Evolutionary conservation across 2,329 filamentous ascomycete species (phyloP), one percentile per base, ranked within the genome.

Genomic region (Aspergillus calidoustus): DNA sequence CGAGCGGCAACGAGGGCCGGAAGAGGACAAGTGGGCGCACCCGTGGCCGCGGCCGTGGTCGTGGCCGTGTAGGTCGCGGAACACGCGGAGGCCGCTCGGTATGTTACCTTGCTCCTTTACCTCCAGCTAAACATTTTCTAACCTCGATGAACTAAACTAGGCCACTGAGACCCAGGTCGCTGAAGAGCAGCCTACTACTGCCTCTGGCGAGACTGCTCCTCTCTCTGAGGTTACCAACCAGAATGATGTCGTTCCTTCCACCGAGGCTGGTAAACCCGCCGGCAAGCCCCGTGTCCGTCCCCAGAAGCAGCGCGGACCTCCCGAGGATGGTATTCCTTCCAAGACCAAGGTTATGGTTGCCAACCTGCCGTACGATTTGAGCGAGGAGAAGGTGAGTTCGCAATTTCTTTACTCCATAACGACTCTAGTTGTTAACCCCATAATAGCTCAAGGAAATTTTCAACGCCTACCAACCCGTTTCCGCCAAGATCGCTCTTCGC

Each of bases 311-410:
- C 93, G 95, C 80, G 95, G 95, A 67, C 95, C 95, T 68, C 95
- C 95, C 64, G 94, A 96, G 80, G 94, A 99, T 78, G 95, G 95
- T 71, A 92, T 99, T 75, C 90, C 95, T 69, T 98, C 94, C 81
- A 97, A 97, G 90, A 98, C 91, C 81, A 99, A 99, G 91, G 92
- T 99, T 82, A 99, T 99, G 95, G 95, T 99, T 75, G 95, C 95
- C 76, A 99, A 99, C 86, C 88, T 99, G 66, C 95, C 95, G 57
- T 99, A 99, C 77, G 94, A 99, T 83, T 87, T 98, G 80, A 94
- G 90, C 73, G 95, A 99, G 84, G 93, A 98, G 76, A 96, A 94
- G 89, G 94, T 96, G 82, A 69, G 85, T 67, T 43, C 23, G 23
- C 23, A 47, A 13, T 23, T 23, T 22, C 7, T 11, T 48, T 17